These are phyloP conservation scores for Jacaranda copaia DNA, from an alignment of 257 asterid species.

Conservation along the genomic window DNA sequence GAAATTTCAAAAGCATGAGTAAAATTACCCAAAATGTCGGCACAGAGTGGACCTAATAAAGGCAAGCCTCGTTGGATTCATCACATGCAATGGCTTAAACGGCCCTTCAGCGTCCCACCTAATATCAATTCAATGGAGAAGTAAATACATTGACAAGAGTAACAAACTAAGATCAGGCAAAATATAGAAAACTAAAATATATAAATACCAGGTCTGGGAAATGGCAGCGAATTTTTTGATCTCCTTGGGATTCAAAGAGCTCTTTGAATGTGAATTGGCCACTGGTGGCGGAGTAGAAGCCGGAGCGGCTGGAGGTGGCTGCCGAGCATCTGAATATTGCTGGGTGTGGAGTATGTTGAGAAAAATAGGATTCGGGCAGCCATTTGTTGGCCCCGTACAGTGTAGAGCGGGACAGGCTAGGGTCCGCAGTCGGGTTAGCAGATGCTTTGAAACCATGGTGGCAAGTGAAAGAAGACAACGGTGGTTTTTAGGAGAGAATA, in stretches of 20 bases:
- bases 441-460: conserved; percentile 59
- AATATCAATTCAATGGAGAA: background rate
- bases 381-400: conserved; percentile 2
- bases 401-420: conserved; percentile 34
- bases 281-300: conserved; percentile 34
- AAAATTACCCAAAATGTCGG: conserved; percentile 89
- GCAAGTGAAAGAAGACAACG: conserved; percentile 4
- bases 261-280: conserved; percentile 40
- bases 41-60: conserved; percentile 90
- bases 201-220: conserved; percentile 74
- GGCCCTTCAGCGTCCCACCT: conserved; percentile 99
- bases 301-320: conserved; percentile 41
- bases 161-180: background rate
- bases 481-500: background rate
- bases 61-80: conserved; percentile 97
- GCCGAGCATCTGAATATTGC: conserved; percentile 51
- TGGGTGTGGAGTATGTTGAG: conserved; percentile 38
- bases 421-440: conserved; percentile 49
- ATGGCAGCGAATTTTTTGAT: conserved; percentile 74
- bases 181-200: background rate
- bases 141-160: background rate
- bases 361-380: conserved; percentile 13
- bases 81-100: conserved; percentile 82
- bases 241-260: conserved; percentile 78
- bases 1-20: background rate